Conservation (phyloP, 768 basidiomycete genomes). For the Gymnopilus junonius region DNA sequence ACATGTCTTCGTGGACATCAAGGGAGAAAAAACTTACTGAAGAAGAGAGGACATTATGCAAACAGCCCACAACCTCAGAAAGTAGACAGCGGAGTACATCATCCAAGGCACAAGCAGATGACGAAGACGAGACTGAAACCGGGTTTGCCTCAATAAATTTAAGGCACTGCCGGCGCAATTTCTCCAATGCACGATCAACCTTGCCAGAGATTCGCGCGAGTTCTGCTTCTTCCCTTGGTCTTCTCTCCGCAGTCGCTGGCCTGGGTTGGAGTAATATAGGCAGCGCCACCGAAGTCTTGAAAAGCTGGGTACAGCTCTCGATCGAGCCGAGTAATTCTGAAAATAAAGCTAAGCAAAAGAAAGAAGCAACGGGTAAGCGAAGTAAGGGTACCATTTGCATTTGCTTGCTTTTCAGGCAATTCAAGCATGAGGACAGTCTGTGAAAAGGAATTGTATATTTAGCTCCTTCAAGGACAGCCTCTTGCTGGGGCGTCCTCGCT, state of each 20-base stretch:
- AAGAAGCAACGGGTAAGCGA: background rate
- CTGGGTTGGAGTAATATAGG: slow-evolving; percentile 6
- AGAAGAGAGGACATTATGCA: slow-evolving; percentile 7
- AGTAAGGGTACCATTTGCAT: slow-evolving; percentile 8
- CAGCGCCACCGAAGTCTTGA: slow-evolving; percentile 7
- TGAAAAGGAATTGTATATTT: slow-evolving; percentile 42
- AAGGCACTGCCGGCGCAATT: slow-evolving; percentile 53
- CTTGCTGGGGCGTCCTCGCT: slow-evolving; percentile 9
- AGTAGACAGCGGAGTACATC: slow-evolving; percentile 11
- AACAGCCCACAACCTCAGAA: background rate
- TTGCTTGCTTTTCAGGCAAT: slow-evolving; percentile 1
- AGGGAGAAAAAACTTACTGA: slow-evolving; percentile 7
- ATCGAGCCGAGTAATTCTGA: slow-evolving; percentile 8
- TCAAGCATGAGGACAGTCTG: slow-evolving; percentile 42
- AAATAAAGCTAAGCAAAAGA: background rate
- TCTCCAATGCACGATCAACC: slow-evolving; percentile 63
- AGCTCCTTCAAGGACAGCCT: slow-evolving; percentile 37
- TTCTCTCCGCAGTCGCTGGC: background rate
- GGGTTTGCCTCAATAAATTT: slow-evolving; percentile 46
- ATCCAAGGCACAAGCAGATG: background rate
- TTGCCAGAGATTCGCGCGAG: slow-evolving; percentile 48
- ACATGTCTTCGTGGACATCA: background rate
- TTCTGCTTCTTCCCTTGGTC: slow-evolving; percentile 34
- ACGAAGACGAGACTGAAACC: background rate
- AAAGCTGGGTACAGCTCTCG: slow-evolving; percentile 4